Evolutionary conservation across 2,329 filamentous ascomycete species (phyloP).

Genomic region (Plectosphaerella cucumerina): DNA sequence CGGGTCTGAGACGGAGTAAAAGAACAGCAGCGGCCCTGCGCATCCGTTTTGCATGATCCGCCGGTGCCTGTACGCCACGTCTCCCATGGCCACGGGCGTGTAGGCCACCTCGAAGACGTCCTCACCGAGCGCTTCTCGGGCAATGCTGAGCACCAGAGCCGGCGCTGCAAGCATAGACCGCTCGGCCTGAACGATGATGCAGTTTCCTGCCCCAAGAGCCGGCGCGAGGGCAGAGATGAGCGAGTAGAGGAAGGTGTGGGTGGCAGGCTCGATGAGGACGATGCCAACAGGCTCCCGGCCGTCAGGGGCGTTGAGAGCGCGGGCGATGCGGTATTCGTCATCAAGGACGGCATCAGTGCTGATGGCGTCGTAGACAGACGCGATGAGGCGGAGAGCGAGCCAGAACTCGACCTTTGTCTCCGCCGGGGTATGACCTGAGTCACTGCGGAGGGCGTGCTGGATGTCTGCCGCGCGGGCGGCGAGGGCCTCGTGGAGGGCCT

Average conservation of each 20-base stretch:
- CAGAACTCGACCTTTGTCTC: conserved; percentile 33
- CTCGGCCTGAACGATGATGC: conserved; percentile 24
- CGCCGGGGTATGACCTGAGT: conserved; percentile 19
- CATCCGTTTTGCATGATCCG: conserved; percentile 3
- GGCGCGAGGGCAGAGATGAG: conserved; percentile 18
- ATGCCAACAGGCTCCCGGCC: conserved; percentile 11
- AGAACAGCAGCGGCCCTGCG: neutral
- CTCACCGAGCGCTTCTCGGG: conserved; percentile 35
- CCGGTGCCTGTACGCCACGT: conserved; percentile 10
- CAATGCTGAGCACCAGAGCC: conserved; percentile 28
- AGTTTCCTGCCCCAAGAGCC: conserved; percentile 22
- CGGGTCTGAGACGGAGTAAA: conserved; percentile 12
- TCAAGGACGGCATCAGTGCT: conserved; percentile 20
- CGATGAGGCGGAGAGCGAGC: conserved; percentile 31
- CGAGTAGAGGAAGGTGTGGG: conserved; percentile 18
- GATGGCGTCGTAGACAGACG: conserved; percentile 32
- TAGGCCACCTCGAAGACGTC: conserved; percentile 43
- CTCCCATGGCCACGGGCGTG: conserved; percentile 19
- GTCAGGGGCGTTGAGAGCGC: conserved; percentile 6
- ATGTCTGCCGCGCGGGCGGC: conserved; percentile 27
- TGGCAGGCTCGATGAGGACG: conserved; percentile 19
- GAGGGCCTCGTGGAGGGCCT: conserved; percentile 33
- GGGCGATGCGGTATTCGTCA: conserved; percentile 16
- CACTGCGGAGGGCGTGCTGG: conserved; percentile 33
- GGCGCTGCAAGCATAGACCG: conserved; percentile 31